phyloP scores from a whole-genome alignment of 2,329 filamentous ascomycete species.

The Calonectria hongkongensis region DNA sequence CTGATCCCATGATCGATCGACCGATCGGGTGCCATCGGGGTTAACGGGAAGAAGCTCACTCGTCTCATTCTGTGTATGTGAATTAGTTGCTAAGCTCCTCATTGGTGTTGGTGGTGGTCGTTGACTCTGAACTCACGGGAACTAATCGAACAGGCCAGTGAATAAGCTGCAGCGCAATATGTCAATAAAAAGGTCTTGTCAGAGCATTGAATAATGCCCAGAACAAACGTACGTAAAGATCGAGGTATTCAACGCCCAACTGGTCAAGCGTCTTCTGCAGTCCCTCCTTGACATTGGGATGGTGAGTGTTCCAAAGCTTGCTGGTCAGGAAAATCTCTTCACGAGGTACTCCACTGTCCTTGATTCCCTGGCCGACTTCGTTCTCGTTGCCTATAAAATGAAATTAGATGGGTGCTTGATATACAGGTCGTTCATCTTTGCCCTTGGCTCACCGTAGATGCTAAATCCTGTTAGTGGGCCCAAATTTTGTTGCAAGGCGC shows the following conservation, averaged over 20 bases:
- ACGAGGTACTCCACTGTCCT: background rate
- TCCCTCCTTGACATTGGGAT: background rate
- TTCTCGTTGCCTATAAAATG: background rate
- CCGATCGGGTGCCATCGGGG: background rate
- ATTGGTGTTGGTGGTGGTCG: background rate
- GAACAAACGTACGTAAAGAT: background rate
- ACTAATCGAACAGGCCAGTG: conserved; percentile 12
- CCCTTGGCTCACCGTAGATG: background rate
- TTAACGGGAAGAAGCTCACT: conserved; percentile 9
- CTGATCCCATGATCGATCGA: conserved; percentile 2
- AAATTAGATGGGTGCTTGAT: background rate
- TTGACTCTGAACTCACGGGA: background rate
- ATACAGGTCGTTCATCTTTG: background rate
- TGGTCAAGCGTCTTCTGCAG: conserved; percentile 2
- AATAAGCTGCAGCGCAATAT: background rate
- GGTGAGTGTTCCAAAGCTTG: conserved; percentile 14
- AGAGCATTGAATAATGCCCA: background rate
- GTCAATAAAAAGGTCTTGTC: background rate
- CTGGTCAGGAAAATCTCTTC: background rate
- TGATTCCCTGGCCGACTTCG: conserved; percentile 8
- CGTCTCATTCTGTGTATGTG: background rate
- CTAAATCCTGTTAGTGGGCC: background rate
- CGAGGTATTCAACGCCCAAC: background rate
- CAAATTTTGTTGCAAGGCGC: background rate
- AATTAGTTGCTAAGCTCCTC: background rate